Evolutionary conservation across 495 filamentous ascomycete genomes (phyloP).

Genomic region (Penicillium bialowiezense): DNA sequence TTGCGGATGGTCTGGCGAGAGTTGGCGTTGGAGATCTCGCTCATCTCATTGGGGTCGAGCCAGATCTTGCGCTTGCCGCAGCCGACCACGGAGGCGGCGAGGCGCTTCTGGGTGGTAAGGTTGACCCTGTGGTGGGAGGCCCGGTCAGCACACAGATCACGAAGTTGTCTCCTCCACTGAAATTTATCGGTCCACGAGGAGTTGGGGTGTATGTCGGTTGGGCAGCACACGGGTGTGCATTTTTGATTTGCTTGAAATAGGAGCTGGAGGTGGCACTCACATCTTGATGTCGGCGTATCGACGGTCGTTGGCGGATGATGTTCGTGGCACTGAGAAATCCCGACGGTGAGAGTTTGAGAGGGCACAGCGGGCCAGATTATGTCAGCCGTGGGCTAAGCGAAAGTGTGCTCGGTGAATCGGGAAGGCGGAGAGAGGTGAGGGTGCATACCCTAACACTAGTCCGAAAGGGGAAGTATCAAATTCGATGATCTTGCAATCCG

Average conservation of each 20-base stretch:
- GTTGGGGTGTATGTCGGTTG: constrained; percentile 8
- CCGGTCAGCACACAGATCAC: constrained; percentile 32
- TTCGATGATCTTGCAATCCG: constrained; percentile 7
- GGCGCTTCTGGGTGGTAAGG: constrained; percentile 99
- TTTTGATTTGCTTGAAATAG: constrained; percentile 5
- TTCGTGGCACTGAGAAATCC: constrained; percentile 51
- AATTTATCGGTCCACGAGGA: constrained; percentile 12
- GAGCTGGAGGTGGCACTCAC: constrained; percentile 42
- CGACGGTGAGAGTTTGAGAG: constrained; percentile 45
- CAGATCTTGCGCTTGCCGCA: constrained; percentile 99
- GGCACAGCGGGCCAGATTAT: constrained; percentile 39
- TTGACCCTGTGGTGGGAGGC: constrained; percentile 75
- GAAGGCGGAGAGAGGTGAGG: constrained; percentile 1
- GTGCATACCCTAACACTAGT: constrained; percentile 18
- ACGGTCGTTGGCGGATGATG: constrained; percentile 53
- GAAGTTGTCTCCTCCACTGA: constrained; percentile 12
- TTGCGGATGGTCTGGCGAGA: constrained; percentile 99
- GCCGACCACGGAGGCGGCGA: constrained; percentile 95
- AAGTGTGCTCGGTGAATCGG: constrained; percentile 25
- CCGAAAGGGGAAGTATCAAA: constrained; percentile 9
- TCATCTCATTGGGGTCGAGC: constrained; percentile 99
- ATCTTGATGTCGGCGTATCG: constrained; percentile 56
- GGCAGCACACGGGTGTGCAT: constrained; percentile 13
- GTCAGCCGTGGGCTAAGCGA: constrained; percentile 49
- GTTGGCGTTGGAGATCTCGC: constrained; percentile 99